These are phyloP conservation scores for Paraconiothyrium sp. DNA, from an alignment of 2,329 filamentous ascomycete genomes.

Conservation along the genomic window DNA sequence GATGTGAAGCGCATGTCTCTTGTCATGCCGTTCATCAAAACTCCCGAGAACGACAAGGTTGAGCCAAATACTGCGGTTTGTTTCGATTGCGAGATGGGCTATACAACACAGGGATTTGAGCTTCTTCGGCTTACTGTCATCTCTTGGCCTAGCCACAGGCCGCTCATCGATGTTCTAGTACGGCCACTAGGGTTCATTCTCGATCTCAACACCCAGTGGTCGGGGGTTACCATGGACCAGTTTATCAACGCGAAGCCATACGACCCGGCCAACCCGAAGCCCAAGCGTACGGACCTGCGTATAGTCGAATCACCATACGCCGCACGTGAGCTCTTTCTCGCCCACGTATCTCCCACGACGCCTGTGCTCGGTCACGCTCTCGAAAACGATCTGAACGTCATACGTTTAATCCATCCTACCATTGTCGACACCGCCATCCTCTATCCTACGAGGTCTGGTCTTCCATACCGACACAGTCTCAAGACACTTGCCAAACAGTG, in stretches of 20 bases:
- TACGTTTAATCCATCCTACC: conserved; percentile 83
- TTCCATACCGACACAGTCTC: conserved; percentile 82
- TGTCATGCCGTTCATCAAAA: conserved; percentile 81
- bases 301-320: conserved; percentile 79
- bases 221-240: conserved; percentile 83
- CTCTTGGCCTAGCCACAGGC: conserved; percentile 80
- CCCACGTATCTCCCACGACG: conserved; percentile 76
- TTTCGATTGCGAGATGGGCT: conserved; percentile 98
- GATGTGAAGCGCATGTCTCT: conserved; percentile 79
- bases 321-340: conserved; percentile 81
- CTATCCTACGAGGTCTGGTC: conserved; percentile 78
- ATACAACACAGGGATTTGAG: conserved; percentile 87
- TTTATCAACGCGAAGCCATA: conserved; percentile 69
- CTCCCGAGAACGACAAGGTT: conserved; percentile 69
- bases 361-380: conserved; percentile 92
- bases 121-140: conserved; percentile 89
- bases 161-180: conserved; percentile 85
- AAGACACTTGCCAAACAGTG: conserved; percentile 75
- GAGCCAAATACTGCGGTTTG: conserved; percentile 69
- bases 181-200: conserved; percentile 83
- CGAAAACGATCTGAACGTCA: conserved; percentile 91
- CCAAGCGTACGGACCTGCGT: conserved; percentile 59
- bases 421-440: conserved; percentile 87
- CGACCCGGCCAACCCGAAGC: conserved; percentile 36
- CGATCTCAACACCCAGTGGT: conserved; percentile 92